Evolutionary conservation across 2,329 filamentous ascomycete species (phyloP).

Genomic region (Leptoxyphium fumago): DNA sequence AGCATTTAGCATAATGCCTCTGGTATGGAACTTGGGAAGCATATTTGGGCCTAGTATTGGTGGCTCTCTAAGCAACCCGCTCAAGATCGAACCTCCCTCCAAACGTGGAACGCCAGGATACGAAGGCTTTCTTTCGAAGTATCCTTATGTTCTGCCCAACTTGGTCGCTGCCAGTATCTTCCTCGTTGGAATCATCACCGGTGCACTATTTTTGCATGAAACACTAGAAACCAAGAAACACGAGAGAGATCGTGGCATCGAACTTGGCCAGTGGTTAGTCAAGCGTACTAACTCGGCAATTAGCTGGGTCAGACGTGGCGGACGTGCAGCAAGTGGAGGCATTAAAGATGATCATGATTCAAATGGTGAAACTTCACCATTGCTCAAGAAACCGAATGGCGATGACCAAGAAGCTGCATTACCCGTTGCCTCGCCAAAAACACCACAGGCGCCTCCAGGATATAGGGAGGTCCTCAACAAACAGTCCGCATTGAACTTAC

Average conservation of each 20-base stretch:
- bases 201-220: constrained; percentile 71
- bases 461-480: constrained; percentile 55
- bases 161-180: constrained; percentile 65
- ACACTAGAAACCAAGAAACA: constrained; percentile 60
- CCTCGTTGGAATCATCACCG: constrained; percentile 57
- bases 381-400: constrained; percentile 8
- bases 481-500: constrained; percentile 60
- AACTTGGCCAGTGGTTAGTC: constrained; percentile 47
- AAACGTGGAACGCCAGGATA: constrained; percentile 10
- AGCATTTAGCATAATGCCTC: constrained; percentile 86
- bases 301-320: no score
- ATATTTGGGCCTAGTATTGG: constrained; percentile 83
- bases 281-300: not conserved
- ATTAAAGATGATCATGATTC: not conserved
- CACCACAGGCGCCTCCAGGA: constrained; percentile 20
- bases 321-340: not conserved
- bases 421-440: constrained; percentile 5
- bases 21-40: constrained; percentile 76
- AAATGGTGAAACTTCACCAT: constrained; percentile 11
- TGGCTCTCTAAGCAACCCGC: constrained; percentile 70
- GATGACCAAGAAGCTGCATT: constrained; percentile 9
- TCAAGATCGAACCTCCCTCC: constrained; percentile 50
- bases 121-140: constrained; percentile 55
- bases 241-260: constrained; percentile 57
- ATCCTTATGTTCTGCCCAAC: constrained; percentile 77